Percentiles rank a stretch among this genome's conserved stretches.
These are phyloP conservation scores for Bruguiera hainesii DNA, from an alignment of 441 rosid genomes.

Conservation along the genomic window DNA sequence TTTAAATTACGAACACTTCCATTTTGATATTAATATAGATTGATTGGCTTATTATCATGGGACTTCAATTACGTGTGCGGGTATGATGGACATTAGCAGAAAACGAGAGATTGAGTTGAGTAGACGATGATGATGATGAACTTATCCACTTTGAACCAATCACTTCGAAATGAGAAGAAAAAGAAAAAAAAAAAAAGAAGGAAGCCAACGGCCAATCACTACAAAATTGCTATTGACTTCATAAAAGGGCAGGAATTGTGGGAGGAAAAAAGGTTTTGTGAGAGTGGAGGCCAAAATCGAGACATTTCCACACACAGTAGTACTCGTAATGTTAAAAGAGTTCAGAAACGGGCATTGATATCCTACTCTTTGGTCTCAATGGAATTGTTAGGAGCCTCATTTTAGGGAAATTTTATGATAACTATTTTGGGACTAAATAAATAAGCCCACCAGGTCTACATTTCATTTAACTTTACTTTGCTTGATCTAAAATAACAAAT, in stretches of 20 bases:
- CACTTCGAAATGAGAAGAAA: background rate
- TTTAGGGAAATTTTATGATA: background rate
- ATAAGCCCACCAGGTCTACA: too few relatives aligned
- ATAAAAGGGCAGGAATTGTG: too few relatives aligned
- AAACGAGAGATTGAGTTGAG: slow-evolving; percentile 20
- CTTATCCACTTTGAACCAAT: slow-evolving; percentile 50
- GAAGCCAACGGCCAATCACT: too few relatives aligned
- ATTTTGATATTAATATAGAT: too few relatives aligned
- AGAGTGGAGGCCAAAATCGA: slow-evolving; percentile 36
- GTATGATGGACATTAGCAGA: slow-evolving; percentile 14
- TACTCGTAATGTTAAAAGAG: background rate
- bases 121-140: slow-evolving; percentile 14
- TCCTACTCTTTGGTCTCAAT: slow-evolving; percentile 15
- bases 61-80: background rate
- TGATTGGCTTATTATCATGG: background rate
- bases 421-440: too few relatives aligned
- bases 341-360: slow-evolving; percentile 15
- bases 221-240: too few relatives aligned
- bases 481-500: too few relatives aligned
- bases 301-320: too few relatives aligned
- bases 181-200: background rate
- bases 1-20: too few relatives aligned
- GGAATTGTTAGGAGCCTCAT: slow-evolving; percentile 16
- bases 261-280: background rate
- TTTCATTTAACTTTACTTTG: too few relatives aligned